phyloP scores from a whole-genome alignment of 108 stramenopile genomes.

The Skeletonema grethae region DNA sequence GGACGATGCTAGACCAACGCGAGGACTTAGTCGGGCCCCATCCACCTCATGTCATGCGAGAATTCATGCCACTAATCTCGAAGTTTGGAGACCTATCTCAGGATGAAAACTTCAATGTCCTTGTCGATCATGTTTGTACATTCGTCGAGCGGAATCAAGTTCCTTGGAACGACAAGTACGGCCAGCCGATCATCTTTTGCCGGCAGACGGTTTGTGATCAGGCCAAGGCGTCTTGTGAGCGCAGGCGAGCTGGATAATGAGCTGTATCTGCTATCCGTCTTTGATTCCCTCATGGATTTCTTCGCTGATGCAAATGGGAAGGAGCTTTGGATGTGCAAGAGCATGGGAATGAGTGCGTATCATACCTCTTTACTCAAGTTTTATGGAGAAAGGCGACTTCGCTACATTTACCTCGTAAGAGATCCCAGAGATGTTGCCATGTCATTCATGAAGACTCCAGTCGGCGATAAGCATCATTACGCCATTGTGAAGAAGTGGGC shows the following conservation, averaged over 20 bases:
- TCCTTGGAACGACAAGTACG: constrained; percentile 38
- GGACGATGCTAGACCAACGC: constrained; percentile 36
- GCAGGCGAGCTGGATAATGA: background rate
- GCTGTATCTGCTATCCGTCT: constrained; percentile 33
- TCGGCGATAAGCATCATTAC: constrained; percentile 44
- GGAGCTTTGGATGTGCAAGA: constrained; percentile 43
- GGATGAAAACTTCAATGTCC: constrained; percentile 28
- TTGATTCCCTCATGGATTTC: constrained; percentile 41
- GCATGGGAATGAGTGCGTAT: constrained; percentile 43
- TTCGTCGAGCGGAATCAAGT: constrained; percentile 55
- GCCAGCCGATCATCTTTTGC: constrained; percentile 17
- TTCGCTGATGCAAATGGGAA: constrained; percentile 39
- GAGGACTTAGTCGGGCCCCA: constrained; percentile 39
- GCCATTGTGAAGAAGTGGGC: constrained; percentile 46
- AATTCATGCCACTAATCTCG: constrained; percentile 31
- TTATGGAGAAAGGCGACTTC: constrained; percentile 38
- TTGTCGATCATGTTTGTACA: constrained; percentile 48
- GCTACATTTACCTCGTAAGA: constrained; percentile 46
- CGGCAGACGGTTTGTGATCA: constrained; percentile 8
- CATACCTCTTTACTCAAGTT: constrained; percentile 36
- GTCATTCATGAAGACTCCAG: constrained; percentile 49
- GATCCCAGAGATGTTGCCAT: constrained; percentile 51
- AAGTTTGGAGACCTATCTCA: constrained; percentile 30
- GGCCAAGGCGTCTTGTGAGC: constrained; percentile 1
- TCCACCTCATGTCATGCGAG: constrained; percentile 47